phyloP scores from a whole-genome alignment of 2,329 filamentous ascomycete species.

The Diplodia scrobiculata region DNA sequence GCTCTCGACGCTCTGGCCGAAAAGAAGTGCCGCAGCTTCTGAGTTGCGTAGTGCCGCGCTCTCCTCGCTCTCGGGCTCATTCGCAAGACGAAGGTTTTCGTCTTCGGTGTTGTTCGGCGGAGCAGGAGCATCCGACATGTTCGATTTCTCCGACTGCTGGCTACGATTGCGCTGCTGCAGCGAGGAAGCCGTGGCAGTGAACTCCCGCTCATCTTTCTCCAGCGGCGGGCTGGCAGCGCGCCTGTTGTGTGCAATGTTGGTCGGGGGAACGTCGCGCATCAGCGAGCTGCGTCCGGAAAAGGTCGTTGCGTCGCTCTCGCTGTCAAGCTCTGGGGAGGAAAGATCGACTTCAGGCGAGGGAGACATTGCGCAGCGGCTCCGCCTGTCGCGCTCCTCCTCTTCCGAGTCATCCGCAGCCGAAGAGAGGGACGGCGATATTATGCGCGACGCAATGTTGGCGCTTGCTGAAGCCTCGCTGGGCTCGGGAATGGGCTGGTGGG shows the following conservation, averaged over 20 bases:
- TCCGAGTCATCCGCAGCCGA: constrained; percentile 65
- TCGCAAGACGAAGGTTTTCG: constrained; percentile 43
- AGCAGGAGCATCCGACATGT: constrained; percentile 45
- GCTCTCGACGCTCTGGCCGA: constrained; percentile 45
- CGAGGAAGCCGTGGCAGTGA: constrained; percentile 89
- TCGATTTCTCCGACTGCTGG: constrained; percentile 40
- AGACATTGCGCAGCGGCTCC: constrained; percentile 68
- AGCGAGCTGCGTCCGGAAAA: constrained; percentile 56
- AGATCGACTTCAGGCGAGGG: constrained; percentile 93
- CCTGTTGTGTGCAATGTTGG: constrained; percentile 59
- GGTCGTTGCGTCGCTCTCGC: constrained; percentile 62
- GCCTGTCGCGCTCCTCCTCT: constrained; percentile 61
- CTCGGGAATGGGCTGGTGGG: constrained; percentile 78
- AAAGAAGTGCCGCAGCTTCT: constrained; percentile 53
- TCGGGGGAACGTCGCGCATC: constrained; percentile 33
- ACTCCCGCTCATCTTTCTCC: constrained; percentile 93
- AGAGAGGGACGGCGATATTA: constrained; percentile 86
- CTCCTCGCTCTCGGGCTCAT: constrained; percentile 51
- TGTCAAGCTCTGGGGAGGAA: constrained; percentile 82
- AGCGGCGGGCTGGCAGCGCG: constrained; percentile 83
- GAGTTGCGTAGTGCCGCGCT: constrained; percentile 54
- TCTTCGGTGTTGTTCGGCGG: constrained; percentile 41
- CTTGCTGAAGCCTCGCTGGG: constrained; percentile 56
- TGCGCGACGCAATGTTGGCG: constrained; percentile 52
- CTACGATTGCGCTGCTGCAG: constrained; percentile 63